Evolutionary conservation across 495 filamentous ascomycete species (phyloP).

Genomic region (Talaromyces proteolyticus): DNA sequence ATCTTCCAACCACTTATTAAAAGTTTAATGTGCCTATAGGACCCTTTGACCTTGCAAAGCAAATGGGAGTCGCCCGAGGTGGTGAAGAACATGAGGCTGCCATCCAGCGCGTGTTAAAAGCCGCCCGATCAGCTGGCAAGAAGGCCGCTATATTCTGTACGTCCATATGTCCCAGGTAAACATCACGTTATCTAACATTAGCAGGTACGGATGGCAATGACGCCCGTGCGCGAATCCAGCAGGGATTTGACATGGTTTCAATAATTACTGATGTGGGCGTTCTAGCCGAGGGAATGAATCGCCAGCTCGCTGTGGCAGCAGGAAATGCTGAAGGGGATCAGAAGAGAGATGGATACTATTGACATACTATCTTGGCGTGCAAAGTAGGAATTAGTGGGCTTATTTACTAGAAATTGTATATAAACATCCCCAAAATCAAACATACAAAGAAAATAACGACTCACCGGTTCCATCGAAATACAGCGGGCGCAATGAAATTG

Average conservation of each 20-base stretch:
- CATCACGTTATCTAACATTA: no score
- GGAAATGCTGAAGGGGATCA: slow-evolving; percentile 12
- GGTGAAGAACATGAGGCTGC: slow-evolving; percentile 49
- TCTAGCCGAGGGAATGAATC: slow-evolving; percentile 30
- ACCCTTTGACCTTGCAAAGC: slow-evolving; percentile 49
- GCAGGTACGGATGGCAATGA: slow-evolving; percentile 53
- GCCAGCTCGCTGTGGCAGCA: slow-evolving; percentile 25
- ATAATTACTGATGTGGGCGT: slow-evolving; percentile 55
- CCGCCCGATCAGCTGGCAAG: slow-evolving; percentile 62
- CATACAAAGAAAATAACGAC: no score
- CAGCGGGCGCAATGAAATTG: no score
- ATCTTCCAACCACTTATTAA: not conserved
- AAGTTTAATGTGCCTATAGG: slow-evolving; percentile 17
- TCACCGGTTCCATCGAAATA: no score
- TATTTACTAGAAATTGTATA: no score
- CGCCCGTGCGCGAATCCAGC: slow-evolving; percentile 54
- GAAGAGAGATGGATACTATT: slow-evolving; percentile 4
- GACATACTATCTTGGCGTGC: not conserved
- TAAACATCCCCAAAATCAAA: no score
- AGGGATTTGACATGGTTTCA: slow-evolving; percentile 75
- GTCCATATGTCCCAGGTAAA: no score
- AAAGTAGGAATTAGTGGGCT: not conserved
- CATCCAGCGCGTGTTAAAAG: slow-evolving; percentile 57
- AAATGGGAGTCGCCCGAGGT: slow-evolving; percentile 28
- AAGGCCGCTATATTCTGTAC: slow-evolving; percentile 71